These are phyloP conservation scores for Xylaria intraflava DNA, from an alignment of 495 filamentous ascomycete species.

Conservation along the genomic window DNA sequence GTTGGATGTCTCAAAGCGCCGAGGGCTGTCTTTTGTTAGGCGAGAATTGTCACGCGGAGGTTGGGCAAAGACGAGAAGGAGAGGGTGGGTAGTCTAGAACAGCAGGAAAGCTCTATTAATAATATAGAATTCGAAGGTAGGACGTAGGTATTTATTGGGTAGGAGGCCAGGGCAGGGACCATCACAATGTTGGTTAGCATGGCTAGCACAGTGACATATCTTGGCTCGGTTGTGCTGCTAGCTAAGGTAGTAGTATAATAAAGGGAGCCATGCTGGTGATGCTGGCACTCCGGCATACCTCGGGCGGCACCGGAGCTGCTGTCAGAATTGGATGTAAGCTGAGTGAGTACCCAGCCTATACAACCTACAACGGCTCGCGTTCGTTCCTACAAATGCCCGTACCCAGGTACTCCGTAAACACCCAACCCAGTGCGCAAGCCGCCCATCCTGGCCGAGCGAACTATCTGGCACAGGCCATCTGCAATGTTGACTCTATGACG, in stretches of 20 bases:
- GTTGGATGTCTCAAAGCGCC: neutral
- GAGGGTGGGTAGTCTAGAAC: neutral
- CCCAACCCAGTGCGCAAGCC: neutral
- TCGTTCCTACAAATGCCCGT: too few species aligned
- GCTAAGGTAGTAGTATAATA: neutral
- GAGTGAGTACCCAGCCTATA: neutral
- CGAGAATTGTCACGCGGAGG: neutral
- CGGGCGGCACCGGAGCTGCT: too few species aligned
- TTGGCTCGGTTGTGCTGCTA: too few species aligned
- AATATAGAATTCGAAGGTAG: neutral
- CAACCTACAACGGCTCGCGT: neutral
- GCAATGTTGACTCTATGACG: too few species aligned
- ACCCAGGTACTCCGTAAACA: too few species aligned
- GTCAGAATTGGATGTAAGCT: too few species aligned
- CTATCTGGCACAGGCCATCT: too few species aligned
- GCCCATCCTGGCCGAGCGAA: neutral
- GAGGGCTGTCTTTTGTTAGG: neutral
- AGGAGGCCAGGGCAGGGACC: constrained; percentile 6
- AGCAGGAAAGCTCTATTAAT: neutral
- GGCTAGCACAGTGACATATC: too few species aligned
- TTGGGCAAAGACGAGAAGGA: neutral
- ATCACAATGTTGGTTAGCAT: too few species aligned
- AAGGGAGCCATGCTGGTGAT: constrained; percentile 6
- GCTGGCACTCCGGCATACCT: too few species aligned
- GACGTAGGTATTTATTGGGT: neutral